phyloP scores from a whole-genome alignment of 345 rosid genomes.

The Boechera divaricarpa region DNA sequence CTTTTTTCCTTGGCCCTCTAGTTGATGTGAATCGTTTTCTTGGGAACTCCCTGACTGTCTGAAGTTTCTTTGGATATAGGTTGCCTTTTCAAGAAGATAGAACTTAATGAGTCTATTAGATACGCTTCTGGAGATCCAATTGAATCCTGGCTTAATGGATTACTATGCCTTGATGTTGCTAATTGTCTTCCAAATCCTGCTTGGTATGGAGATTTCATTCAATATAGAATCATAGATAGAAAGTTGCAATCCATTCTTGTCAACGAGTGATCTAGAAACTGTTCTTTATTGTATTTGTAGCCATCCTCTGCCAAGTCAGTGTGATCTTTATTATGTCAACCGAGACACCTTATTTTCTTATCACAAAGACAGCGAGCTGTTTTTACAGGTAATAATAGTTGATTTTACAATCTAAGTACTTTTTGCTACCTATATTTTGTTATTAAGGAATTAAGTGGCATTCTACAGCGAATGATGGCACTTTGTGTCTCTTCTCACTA shows the following conservation, averaged over 20 bases:
- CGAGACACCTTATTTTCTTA: slow-evolving; percentile 93
- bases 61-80: slow-evolving; percentile 54
- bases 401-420: not conserved
- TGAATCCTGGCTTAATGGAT: slow-evolving; percentile 89
- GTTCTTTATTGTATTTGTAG: slow-evolving; percentile 44
- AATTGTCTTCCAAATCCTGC: slow-evolving; percentile 71
- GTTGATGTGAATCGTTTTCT: slow-evolving; percentile 1
- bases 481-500: slow-evolving; percentile 97
- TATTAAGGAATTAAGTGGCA: slow-evolving; percentile 35
- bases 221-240: not conserved
- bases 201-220: slow-evolving; percentile 35
- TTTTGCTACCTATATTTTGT: slow-evolving; percentile 14
- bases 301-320: slow-evolving; percentile 84
- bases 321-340: slow-evolving; percentile 93
- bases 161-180: slow-evolving; percentile 89
- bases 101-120: slow-evolving; percentile 90
- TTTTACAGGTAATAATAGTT: slow-evolving; percentile 65
- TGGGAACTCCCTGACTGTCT: slow-evolving; percentile 20
- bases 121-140: slow-evolving; percentile 90
- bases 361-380: slow-evolving; percentile 92
- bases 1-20: slow-evolving; percentile 12
- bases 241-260: slow-evolving; percentile 3
- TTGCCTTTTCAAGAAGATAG: slow-evolving; percentile 86
- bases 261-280: slow-evolving; percentile 17
- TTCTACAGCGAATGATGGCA: slow-evolving; percentile 95